Conservation (phyloP, 495 filamentous ascomycete species). For the Penicillium robsamsonii region DNA sequence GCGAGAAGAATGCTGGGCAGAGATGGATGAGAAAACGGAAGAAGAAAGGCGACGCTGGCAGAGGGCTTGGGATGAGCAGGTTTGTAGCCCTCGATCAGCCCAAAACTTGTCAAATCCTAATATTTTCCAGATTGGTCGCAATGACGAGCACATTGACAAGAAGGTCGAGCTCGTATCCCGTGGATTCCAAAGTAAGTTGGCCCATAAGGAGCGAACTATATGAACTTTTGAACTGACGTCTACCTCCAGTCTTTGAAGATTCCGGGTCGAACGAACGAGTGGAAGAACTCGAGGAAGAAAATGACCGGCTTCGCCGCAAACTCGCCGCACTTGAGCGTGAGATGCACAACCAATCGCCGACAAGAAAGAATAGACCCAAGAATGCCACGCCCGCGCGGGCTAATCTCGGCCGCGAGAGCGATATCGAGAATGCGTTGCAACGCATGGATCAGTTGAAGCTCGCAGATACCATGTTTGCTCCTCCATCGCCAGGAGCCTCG, state of each 20-base stretch:
- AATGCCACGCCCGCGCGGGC: slow-evolving; percentile 26
- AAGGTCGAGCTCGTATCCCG: slow-evolving; percentile 85
- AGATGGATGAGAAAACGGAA: slow-evolving; percentile 78
- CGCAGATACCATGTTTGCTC: slow-evolving; percentile 40
- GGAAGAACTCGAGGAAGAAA: slow-evolving; percentile 48
- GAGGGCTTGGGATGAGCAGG: slow-evolving; percentile 68
- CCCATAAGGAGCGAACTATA: neutral
- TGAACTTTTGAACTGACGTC: slow-evolving; percentile 16
- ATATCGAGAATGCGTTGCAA: slow-evolving; percentile 44
- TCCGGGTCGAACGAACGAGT: slow-evolving; percentile 32
- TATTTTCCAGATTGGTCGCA: slow-evolving; percentile 46
- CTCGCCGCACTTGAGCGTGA: slow-evolving; percentile 49
- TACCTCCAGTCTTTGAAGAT: slow-evolving; percentile 48
- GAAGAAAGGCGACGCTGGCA: slow-evolving; percentile 75
- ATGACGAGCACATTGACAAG: slow-evolving; percentile 80
- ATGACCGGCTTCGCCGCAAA: slow-evolving; percentile 45
- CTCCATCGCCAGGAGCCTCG: slow-evolving; percentile 26
- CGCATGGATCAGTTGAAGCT: slow-evolving; percentile 46
- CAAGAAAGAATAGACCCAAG: slow-evolving; percentile 40
- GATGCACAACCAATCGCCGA: slow-evolving; percentile 44
- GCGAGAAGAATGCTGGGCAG: slow-evolving; percentile 82
- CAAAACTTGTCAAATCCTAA: slow-evolving; percentile 16
- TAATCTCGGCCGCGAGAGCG: slow-evolving; percentile 40
- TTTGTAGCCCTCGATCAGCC: slow-evolving; percentile 33
- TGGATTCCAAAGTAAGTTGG: slow-evolving; percentile 55